phyloP scores from a whole-genome alignment of 192 early-diverging fungal genomes.

The Backusella psychrophila region DNA sequence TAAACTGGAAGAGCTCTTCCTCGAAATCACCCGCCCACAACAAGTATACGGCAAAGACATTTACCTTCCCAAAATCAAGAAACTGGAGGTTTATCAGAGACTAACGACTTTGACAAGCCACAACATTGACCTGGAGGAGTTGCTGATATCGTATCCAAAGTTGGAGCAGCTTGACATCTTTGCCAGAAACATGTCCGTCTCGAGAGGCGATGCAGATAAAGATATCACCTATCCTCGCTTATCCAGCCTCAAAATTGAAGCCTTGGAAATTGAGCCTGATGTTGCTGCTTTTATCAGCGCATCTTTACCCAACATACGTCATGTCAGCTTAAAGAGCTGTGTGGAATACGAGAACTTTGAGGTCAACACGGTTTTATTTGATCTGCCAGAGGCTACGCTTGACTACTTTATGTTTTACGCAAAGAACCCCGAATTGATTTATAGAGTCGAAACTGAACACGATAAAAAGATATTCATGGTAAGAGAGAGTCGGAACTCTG shows the following conservation, averaged over 20 bases:
- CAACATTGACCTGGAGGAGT: neutral
- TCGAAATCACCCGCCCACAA: neutral
- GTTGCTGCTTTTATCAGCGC: neutral
- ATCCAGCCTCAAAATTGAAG: neutral
- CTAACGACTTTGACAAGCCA: neutral
- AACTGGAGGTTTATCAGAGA: neutral
- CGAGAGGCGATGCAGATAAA: neutral
- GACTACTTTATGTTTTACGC: too few species aligned
- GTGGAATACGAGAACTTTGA: neutral
- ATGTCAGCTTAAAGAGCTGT: neutral
- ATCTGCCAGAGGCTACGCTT: too few species aligned
- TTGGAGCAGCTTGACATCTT: neutral
- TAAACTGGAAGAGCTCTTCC: neutral
- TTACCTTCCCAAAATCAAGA: neutral
- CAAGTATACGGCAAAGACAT: neutral
- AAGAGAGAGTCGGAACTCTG: neutral
- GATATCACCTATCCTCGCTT: neutral
- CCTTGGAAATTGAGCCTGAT: neutral
- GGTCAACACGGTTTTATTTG: too few species aligned
- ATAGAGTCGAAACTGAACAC: neutral
- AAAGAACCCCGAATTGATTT: neutral
- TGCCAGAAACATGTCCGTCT: neutral
- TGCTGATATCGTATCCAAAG: neutral
- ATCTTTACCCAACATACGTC: neutral
- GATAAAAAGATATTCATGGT: neutral